Evolutionary conservation across 345 rosid species (phyloP).

Genomic region (Nasturtium officinale): DNA sequence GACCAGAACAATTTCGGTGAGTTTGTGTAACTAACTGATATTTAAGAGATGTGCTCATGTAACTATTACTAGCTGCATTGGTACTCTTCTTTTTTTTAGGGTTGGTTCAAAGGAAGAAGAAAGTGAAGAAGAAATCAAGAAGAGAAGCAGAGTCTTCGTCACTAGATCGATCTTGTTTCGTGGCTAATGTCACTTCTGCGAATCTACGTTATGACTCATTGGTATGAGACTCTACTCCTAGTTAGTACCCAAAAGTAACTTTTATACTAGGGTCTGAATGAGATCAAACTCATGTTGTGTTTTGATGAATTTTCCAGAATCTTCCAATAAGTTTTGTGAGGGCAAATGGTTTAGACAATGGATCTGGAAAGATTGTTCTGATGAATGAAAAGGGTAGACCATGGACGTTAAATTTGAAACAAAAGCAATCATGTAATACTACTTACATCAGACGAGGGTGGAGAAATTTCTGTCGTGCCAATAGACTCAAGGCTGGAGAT

Average conservation of each 20-base stretch:
- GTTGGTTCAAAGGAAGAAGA: neutral
- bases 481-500: constrained; percentile 4
- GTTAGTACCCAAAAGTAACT: neutral
- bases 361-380: neutral
- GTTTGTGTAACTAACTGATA: neutral
- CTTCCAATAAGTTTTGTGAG: neutral
- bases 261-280: neutral
- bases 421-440: neutral
- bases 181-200: neutral
- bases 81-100: neutral
- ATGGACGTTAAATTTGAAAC: neutral
- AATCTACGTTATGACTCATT: neutral
- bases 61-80: too few species aligned
- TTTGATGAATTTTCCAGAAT: neutral
- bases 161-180: neutral
- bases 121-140: neutral
- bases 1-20: neutral
- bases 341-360: neutral
- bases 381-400: neutral
- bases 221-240: neutral
- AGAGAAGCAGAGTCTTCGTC: constrained; percentile 1
- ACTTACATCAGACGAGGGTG: constrained; percentile 11
- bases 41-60: neutral
- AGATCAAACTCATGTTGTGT: neutral
- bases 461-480: constrained; percentile 20